phyloP scores from a whole-genome alignment of 2,329 filamentous ascomycete genomes.

The Periconia macrospinosa region DNA sequence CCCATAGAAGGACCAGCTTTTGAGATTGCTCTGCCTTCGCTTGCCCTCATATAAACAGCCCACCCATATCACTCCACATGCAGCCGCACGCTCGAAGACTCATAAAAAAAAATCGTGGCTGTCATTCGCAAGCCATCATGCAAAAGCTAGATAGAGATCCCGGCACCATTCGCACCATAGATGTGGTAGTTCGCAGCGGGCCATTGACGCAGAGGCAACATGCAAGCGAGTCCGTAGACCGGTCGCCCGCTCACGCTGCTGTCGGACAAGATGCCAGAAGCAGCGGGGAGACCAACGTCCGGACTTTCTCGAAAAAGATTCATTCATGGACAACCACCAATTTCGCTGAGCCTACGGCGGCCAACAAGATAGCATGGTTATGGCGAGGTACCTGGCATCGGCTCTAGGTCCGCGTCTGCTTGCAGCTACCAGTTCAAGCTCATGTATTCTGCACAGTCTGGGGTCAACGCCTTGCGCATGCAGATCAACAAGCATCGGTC shows the following conservation, averaged over 20 bases:
- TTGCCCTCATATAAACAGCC: not conserved
- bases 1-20: not conserved
- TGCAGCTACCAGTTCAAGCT: constrained; percentile 31
- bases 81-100: no score
- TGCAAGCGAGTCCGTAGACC: constrained; percentile 16
- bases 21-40: not conserved
- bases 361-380: constrained; percentile 18
- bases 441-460: constrained; percentile 30
- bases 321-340: constrained; percentile 33
- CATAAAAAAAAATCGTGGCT: no score
- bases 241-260: constrained; percentile 14
- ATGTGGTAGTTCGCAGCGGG: constrained; percentile 11
- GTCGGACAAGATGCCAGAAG: constrained; percentile 30
- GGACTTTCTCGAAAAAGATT: constrained; percentile 14
- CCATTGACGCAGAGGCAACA: constrained; percentile 16
- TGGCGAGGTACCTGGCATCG: constrained; percentile 35
- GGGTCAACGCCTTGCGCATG: constrained; percentile 38
- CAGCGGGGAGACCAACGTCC: constrained; percentile 14
- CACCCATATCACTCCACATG: not conserved
- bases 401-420: constrained; percentile 37
- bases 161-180: constrained; percentile 5
- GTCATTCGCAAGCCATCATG: not conserved
- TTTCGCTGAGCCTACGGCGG: constrained; percentile 29
- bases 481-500: constrained; percentile 39
- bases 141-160: constrained; percentile 15